Evolutionary conservation across 2,329 filamentous ascomycete species (phyloP), one percentile per base, ranked within the genome.

Genomic region (Fusarium globosum): DNA sequence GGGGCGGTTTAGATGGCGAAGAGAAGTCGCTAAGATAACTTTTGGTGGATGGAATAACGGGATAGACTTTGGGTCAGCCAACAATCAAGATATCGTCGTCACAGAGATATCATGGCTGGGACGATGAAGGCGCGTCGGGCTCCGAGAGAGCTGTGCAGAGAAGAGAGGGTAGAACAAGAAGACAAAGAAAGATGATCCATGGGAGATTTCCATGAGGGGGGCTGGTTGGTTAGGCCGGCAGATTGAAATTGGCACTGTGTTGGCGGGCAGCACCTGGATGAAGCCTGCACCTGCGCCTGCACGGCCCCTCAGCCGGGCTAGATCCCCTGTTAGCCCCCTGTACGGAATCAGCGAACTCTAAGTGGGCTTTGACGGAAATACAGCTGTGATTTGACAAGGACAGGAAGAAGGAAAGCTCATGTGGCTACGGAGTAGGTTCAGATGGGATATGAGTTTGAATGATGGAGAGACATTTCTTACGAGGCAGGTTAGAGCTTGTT

Each of bases 151-250:
- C 61, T 69, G 58, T 66, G 62, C 58, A 69, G 52, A 72, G 61
- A 69, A 68, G 69, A 69, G 61, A 68, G 61, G 66, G 73, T 59
- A 74, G 63, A 70, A 70, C 67, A 57, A 61, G 65, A 60, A 65
- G 63, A 66, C 61, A 41, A 53, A 58, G 49, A 63, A 36, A 71
- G 57, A 74, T 18, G 51, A 55, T 42, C 20, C 26, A 51, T 56
- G 69, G 70, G 69, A 73, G 69, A 69, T 76, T 72, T 65, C 59
- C 67, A 66, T 65, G 73, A 70, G 72, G 75, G 76, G 76, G 51
- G 49, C 20, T 55, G 51, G 76, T 56, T 77, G 74, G 75, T 69
- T 64, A 55, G 60, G 55, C 38, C 49, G 33, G 65, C 28, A 63
- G 39, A 46, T 59, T 41, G n/a, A 41, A 42, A 56, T 46, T 70